Conservation (phyloP, 495 filamentous ascomycete species). For the Trichoderma asperelloides region DNA sequence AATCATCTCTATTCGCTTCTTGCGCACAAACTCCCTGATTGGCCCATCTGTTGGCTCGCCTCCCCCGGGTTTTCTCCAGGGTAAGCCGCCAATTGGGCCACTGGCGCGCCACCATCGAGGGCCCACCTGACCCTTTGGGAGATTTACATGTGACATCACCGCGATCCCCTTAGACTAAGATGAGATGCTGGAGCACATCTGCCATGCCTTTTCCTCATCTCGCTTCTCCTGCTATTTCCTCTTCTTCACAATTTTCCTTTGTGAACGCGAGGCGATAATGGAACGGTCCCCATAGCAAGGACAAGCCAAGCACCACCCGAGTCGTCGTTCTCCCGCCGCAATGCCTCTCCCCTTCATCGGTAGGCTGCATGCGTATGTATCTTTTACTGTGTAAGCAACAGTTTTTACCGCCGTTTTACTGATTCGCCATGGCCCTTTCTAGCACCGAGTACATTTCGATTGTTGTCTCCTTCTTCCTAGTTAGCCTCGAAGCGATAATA, state of each 20-base stretch:
- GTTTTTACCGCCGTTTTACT: neutral
- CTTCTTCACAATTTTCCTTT: neutral
- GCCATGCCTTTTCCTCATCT: neutral
- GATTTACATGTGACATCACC: conserved; percentile 21
- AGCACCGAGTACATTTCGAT: conserved; percentile 83
- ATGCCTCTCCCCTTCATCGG: conserved; percentile 77
- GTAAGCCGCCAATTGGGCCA: neutral
- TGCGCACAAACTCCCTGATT: neutral
- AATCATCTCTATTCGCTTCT: neutral
- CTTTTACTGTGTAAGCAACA: neutral
- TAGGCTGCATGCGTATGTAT: conserved; percentile 60
- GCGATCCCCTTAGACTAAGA: neutral
- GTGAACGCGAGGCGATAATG: neutral
- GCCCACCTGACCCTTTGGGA: conserved; percentile 8
- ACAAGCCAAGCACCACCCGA: neutral
- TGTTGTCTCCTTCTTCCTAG: conserved; percentile 68
- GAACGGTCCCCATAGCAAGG: neutral
- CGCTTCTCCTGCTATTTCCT: neutral
- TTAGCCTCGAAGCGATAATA: conserved; percentile 71
- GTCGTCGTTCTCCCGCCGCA: conserved; percentile 30
- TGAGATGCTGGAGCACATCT: neutral
- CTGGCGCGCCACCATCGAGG: neutral
- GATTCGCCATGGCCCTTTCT: conserved; percentile 3
- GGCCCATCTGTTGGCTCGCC: neutral
- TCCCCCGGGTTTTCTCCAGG: neutral